Evolutionary conservation across 768 basidiomycete species (phyloP), one percentile per base, ranked within the genome.

Genomic region (Dendrothele bispora): DNA sequence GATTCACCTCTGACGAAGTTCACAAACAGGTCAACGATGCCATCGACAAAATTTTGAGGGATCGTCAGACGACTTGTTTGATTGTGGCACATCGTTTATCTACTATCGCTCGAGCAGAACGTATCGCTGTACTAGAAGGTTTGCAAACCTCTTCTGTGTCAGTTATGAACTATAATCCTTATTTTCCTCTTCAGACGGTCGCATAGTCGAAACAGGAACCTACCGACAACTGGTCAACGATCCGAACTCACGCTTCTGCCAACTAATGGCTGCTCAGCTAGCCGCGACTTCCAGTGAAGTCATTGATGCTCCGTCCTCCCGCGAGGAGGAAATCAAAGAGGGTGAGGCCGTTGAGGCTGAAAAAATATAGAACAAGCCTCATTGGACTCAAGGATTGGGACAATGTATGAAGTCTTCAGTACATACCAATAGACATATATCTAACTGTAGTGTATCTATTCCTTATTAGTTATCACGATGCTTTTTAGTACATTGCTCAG

Each of bases 91-190:
- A 97, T 66, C 75, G 93, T 41, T 62, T 97, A 45, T 92, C 90
- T 20, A 93, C 93, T 3, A 92, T 97, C 46, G 90, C 93, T 3
- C 73, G 92, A 45, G 91, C 93, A 2, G 91, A 94, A 60, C 76
- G 89, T 32, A 90, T 97, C 37, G 89, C 91, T 5, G 92, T 97
- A 17, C 74, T 97, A 17, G 92, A 97, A 70, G 86, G 85, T 85
- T 39, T n/a, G 68, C 55, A 8, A 12, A 11, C 2, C 20, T 48
- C 25, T 26, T 38, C 24, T 35, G 42, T 18, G 11, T 12, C 21
- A 17, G 29, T 6, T 49, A 3, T 46, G 5, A 38, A 12, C 25
- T 43, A 48, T 28, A 35, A 18, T 30, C n/a, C n/a, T n/a, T 39
- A 18, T 8, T 37, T 49, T 26, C 44, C 25, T 41, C 29, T 24